Conservation (phyloP, 768 basidiomycete genomes). For the Lactarius akahatsu region DNA sequence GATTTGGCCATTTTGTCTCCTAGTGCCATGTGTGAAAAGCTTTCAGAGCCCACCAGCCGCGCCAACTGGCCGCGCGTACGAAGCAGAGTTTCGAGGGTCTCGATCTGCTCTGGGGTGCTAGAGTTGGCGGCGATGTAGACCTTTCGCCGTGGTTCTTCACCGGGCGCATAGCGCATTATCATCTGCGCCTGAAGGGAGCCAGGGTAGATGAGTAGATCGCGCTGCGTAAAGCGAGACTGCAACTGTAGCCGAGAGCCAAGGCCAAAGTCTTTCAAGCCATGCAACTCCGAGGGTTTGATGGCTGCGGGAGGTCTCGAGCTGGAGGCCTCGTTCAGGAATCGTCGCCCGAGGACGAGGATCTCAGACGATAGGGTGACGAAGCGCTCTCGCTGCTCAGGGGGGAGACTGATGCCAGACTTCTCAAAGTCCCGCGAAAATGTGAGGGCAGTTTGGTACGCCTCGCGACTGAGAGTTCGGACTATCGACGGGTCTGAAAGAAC, state of each 20-base stretch:
- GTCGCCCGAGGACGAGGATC: constrained; percentile 81
- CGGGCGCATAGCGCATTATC: constrained; percentile 86
- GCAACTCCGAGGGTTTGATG: constrained; percentile 66
- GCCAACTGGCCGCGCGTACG: constrained; percentile 80
- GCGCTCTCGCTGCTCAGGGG: constrained; percentile 67
- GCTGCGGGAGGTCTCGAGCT: constrained; percentile 62
- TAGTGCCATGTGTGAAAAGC: constrained; percentile 83
- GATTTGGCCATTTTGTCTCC: constrained; percentile 97
- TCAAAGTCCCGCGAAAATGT: constrained; percentile 98
- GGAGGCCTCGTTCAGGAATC: constrained; percentile 72
- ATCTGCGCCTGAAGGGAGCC: constrained; percentile 89
- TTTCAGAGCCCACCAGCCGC: constrained; percentile 76
- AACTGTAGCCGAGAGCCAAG: constrained; percentile 72
- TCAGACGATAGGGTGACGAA: constrained; percentile 91
- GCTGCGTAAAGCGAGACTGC: constrained; percentile 74
- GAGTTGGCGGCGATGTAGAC: constrained; percentile 82
- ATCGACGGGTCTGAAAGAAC: constrained; percentile 70
- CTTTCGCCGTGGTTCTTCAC: constrained; percentile 76
- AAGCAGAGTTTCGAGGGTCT: constrained; percentile 73
- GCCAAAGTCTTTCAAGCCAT: constrained; percentile 72
- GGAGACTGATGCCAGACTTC: constrained; percentile 91
- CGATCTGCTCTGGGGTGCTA: constrained; percentile 71
- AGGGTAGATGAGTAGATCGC: constrained; percentile 77
- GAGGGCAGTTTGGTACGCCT: constrained; percentile 82
- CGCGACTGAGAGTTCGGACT: constrained; percentile 62